These are phyloP conservation scores for Venturia aucupariae DNA, from an alignment of 2,329 filamentous ascomycete species.

Conservation along the genomic window DNA sequence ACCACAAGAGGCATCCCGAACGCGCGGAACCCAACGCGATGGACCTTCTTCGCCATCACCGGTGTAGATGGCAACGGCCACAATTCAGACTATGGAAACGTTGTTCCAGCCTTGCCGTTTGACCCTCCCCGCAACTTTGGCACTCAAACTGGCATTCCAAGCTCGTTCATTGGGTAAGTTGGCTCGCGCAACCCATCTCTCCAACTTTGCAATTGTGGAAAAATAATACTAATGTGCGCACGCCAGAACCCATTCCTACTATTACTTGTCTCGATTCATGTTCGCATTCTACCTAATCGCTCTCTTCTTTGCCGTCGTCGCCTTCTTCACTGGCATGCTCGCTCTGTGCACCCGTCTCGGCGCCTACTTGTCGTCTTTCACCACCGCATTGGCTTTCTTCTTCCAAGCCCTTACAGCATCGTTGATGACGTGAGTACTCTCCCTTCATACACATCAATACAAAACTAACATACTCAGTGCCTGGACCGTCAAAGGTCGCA, in stretches of 20 bases:
- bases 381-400: constrained; percentile 53
- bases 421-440: constrained; percentile 61
- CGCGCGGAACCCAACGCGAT: constrained; percentile 54
- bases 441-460: constrained; percentile 9
- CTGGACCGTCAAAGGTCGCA: constrained; percentile 60
- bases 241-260: constrained; percentile 54
- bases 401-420: constrained; percentile 58
- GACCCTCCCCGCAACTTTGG: constrained; percentile 55
- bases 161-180: constrained; percentile 43
- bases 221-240: not conserved
- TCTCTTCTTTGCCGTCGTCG: constrained; percentile 64
- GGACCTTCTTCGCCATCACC: constrained; percentile 88
- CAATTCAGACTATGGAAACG: constrained; percentile 51
- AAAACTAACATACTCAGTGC: constrained; percentile 35
- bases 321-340: constrained; percentile 59
- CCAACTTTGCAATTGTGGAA: too few species aligned
- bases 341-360: constrained; percentile 64
- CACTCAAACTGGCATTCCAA: constrained; percentile 44
- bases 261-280: constrained; percentile 80
- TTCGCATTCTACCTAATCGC: constrained; percentile 86
- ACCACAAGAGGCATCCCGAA: constrained; percentile 67
- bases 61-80: constrained; percentile 45
- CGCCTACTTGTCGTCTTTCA: constrained; percentile 54
- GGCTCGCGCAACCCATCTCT: too few species aligned
- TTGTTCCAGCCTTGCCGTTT: constrained; percentile 57